Percentiles rank a stretch among this genome's conserved stretches.
These are phyloP conservation scores for Spergularia azorica DNA, from an alignment of 179 eudicot species.

Conservation along the genomic window DNA sequence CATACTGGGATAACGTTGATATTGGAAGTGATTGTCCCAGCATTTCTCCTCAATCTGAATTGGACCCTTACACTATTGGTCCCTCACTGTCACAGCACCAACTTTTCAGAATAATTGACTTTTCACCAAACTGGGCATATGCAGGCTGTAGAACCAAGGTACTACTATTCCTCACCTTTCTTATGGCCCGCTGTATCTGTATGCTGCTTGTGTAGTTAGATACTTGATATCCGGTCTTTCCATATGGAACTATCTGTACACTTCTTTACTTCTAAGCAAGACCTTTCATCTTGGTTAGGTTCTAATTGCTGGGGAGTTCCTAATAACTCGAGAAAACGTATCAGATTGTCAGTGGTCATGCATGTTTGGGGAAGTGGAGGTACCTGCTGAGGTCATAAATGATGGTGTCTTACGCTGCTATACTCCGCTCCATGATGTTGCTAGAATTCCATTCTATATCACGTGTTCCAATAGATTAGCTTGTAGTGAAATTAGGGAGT, in stretches of 20 bases:
- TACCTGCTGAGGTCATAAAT: constrained; percentile 70
- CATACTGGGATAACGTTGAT: constrained; percentile 62
- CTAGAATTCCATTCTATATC: constrained; percentile 78
- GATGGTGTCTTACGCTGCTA: constrained; percentile 76
- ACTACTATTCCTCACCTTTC: not conserved
- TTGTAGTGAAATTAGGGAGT: constrained; percentile 93
- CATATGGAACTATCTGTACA: not conserved
- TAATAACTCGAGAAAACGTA: constrained; percentile 50
- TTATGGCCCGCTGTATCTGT: not conserved
- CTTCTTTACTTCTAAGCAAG: not conserved
- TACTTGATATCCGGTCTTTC: not conserved
- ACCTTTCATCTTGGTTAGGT: constrained; percentile 40
- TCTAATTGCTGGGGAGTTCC: constrained; percentile 62
- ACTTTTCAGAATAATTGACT: constrained; percentile 70
- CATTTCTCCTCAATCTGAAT: constrained; percentile 37
- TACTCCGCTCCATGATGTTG: constrained; percentile 60
- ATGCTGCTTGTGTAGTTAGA: not conserved
- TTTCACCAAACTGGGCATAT: constrained; percentile 76
- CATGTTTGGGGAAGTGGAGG: constrained; percentile 94
- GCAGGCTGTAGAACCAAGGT: constrained; percentile 76
- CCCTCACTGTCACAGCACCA: constrained; percentile 78
- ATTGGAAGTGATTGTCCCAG: constrained; percentile 49
- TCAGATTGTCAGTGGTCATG: constrained; percentile 67
- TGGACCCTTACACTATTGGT: constrained; percentile 47
- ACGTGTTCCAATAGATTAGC: constrained; percentile 87